phyloP scores from a whole-genome alignment of 345 rosid species.

The Hibiscus trionum region DNA sequence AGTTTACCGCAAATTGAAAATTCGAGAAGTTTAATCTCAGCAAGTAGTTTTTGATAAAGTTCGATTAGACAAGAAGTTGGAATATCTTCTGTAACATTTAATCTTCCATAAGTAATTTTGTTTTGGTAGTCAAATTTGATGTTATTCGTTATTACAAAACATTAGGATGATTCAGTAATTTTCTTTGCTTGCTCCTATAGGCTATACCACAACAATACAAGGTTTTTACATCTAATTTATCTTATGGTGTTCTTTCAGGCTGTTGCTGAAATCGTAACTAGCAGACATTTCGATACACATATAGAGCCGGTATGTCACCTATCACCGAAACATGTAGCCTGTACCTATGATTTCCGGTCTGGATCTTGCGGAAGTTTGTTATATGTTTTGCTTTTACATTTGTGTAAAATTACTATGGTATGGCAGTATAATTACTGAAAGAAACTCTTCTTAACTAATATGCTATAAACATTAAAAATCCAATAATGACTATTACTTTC shows the following conservation, averaged over 20 bases:
- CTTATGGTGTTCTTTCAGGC: conserved; percentile 50
- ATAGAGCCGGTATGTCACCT: conserved; percentile 56
- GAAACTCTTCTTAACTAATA: too few relatives aligned
- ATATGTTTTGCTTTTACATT: too few relatives aligned
- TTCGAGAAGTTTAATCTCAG: not conserved
- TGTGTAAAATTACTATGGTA: too few relatives aligned
- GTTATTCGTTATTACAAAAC: not conserved
- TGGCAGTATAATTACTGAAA: too few relatives aligned
- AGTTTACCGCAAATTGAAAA: not conserved
- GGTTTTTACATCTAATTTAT: not conserved
- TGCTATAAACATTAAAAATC: too few relatives aligned
- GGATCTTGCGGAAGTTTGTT: too few relatives aligned
- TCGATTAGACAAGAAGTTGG: not conserved
- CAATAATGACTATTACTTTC: too few relatives aligned
- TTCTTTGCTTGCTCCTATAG: not conserved
- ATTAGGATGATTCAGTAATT: not conserved
- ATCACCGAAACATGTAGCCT: not conserved
- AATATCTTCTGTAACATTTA: not conserved
- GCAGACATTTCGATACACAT: conserved; percentile 52
- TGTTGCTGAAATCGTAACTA: conserved; percentile 66
- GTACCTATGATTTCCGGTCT: not conserved
- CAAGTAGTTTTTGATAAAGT: not conserved
- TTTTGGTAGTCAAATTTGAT: not conserved
- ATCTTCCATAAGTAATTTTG: not conserved
- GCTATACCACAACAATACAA: not conserved